phyloP scores from a whole-genome alignment of 139 green algal genomes.

The Tetradesmus obliquus region DNA sequence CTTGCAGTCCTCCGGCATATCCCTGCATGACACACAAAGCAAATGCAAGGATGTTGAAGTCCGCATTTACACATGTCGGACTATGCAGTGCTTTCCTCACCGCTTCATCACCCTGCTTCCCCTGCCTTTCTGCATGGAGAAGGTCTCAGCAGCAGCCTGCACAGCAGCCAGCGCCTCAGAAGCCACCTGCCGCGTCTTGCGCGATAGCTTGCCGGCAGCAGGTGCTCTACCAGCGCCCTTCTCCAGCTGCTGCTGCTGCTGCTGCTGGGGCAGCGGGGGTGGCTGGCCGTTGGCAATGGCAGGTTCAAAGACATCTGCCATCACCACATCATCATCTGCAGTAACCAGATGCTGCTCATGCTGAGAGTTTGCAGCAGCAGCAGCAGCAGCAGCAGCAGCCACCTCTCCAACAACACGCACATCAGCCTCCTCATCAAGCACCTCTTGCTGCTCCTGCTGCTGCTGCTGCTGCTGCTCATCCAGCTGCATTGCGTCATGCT shows the following conservation, averaged over 20 bases:
- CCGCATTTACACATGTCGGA: background rate
- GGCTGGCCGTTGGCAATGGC: background rate
- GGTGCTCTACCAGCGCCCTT: background rate
- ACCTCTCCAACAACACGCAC: background rate
- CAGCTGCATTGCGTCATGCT: background rate
- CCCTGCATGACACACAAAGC: background rate
- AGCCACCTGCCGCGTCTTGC: background rate
- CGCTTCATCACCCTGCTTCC: slow-evolving; percentile 9
- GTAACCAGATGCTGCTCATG: background rate
- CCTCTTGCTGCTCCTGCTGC: background rate
- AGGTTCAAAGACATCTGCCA: background rate
- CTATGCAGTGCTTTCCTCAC: background rate
- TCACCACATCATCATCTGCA: background rate
- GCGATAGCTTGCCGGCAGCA: background rate
- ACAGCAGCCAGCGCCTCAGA: slow-evolving; percentile 23
- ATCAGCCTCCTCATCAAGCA: background rate
- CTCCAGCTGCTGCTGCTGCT: background rate
- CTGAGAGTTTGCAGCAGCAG: background rate
- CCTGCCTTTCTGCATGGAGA: slow-evolving; percentile 5
- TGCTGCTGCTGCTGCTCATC: background rate
- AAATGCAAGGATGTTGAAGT: background rate
- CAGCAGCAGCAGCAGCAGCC: background rate
- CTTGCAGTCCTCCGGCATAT: no score
- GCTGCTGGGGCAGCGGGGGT: background rate
- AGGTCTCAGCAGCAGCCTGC: background rate